Evolutionary conservation across 495 filamentous ascomycete genomes (phyloP).

Genomic region (Talaromyces thailandensis): DNA sequence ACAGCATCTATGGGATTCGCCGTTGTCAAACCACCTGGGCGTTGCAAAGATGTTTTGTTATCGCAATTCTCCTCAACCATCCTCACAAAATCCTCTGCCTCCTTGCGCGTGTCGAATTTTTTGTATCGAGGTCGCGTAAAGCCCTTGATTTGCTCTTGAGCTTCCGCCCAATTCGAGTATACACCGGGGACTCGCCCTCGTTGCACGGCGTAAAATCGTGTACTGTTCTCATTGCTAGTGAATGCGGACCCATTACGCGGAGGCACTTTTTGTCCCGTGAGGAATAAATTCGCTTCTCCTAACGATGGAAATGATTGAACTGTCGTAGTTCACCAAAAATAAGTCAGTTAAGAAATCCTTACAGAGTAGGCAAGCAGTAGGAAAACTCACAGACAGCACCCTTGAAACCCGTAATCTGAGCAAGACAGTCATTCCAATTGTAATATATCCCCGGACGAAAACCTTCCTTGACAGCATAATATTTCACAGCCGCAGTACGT

Average conservation of each 20-base stretch:
- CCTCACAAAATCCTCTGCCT: conserved; percentile 68
- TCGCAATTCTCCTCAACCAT: conserved; percentile 27
- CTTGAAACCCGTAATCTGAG: conserved; percentile 77
- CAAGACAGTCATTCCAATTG: conserved; percentile 71
- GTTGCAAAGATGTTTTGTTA: conserved; percentile 12
- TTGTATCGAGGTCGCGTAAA: conserved; percentile 72
- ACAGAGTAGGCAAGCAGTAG: neutral
- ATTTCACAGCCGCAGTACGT: conserved; percentile 53
- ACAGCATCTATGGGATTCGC: conserved; percentile 24
- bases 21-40: conserved; percentile 19
- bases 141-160: conserved; percentile 67
- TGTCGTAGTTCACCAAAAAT: conserved; percentile 18
- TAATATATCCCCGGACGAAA: conserved; percentile 79
- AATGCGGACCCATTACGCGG: conserved; percentile 11
- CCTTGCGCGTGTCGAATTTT: conserved; percentile 65
- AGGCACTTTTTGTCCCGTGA: conserved; percentile 48
- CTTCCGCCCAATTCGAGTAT: conserved; percentile 79
- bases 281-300: conserved; percentile 70
- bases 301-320: conserved; percentile 76
- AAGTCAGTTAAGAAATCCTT: conserved; percentile 6
- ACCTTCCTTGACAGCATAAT: conserved; percentile 78
- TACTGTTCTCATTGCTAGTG: conserved; percentile 26
- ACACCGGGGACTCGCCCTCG: conserved; percentile 75
- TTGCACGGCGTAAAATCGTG: conserved; percentile 75
- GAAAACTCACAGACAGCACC: conserved; percentile 64